A percentile compares a stretch with the other conserved stretches of the same genome.
phyloP scores from a whole-genome alignment of 116 monocot species.

The Papilionanthe hybrid region DNA sequence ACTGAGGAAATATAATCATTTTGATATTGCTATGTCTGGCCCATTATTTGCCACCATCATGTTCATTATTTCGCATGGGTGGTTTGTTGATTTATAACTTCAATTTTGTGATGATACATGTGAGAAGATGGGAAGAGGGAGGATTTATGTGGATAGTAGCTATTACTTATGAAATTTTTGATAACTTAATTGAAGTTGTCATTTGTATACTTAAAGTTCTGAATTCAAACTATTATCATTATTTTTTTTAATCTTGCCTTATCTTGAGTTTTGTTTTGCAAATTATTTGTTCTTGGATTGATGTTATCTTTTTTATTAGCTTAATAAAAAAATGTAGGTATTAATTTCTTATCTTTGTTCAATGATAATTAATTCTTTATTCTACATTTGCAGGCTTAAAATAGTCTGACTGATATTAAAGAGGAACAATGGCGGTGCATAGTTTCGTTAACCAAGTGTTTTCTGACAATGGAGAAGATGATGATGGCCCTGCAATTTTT shows the following conservation, averaged over 20 bases:
- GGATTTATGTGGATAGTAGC: not conserved
- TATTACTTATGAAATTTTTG: not conserved
- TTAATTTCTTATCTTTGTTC: no score
- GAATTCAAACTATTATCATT: not conserved
- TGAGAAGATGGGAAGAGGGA: not conserved
- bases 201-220: not conserved
- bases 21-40: not conserved
- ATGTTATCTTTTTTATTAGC: not conserved
- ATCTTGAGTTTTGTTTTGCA: not conserved
- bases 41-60: not conserved
- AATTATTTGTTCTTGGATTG: not conserved
- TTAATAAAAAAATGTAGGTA: not conserved
- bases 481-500: conserved; percentile 58
- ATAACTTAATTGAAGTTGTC: not conserved
- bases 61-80: not conserved
- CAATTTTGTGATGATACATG: not conserved
- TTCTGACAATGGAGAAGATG: conserved; percentile 45
- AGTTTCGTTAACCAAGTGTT: conserved; percentile 43
- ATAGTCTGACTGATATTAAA: not conserved
- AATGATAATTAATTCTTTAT: not conserved
- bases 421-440: conserved; percentile 51
- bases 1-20: not conserved
- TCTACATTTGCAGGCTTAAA: not conserved
- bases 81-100: not conserved
- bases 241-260: not conserved